phyloP scores from a whole-genome alignment of 805 yeast species.

The Kazachstania taianensis region DNA sequence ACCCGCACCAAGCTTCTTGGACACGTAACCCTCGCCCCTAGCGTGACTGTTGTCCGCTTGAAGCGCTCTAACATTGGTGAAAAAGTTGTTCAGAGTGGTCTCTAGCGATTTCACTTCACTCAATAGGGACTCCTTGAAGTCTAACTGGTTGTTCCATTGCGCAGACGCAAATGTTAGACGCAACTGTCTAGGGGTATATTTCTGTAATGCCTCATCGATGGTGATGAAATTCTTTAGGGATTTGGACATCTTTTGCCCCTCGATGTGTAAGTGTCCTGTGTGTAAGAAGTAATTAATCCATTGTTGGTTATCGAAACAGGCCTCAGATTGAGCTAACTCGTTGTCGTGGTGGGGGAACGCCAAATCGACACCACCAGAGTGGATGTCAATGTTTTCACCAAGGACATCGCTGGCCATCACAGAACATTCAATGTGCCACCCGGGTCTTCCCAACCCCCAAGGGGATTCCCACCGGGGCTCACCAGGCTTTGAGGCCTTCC shows the following conservation, averaged over 20 bases:
- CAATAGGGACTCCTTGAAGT: conserved; percentile 75
- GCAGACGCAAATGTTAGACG: conserved; percentile 84
- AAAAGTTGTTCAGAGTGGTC: conserved; percentile 67
- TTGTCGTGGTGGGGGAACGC: conserved; percentile 99
- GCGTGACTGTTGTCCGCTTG: conserved; percentile 51
- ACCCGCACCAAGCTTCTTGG: conserved; percentile 46
- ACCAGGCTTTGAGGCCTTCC: conserved; percentile 96
- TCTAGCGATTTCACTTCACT: conserved; percentile 72
- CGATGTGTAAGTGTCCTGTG: conserved; percentile 95
- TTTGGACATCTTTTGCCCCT: conserved; percentile 97
- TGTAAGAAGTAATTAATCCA: conserved; percentile 97
- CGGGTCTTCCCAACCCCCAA: conserved; percentile 98
- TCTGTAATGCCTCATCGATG: conserved; percentile 74
- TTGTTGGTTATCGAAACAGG: conserved; percentile 76
- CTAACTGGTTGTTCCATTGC: conserved; percentile 88
- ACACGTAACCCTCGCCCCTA: conserved; percentile 33
- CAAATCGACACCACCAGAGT: conserved; percentile 92
- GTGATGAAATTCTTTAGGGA: conserved; percentile 92
- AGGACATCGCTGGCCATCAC: conserved; percentile 92
- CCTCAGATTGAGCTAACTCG: conserved; percentile 95
- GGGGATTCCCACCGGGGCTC: conserved; percentile 94
- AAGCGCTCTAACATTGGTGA: conserved; percentile 78
- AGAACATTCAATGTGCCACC: conserved; percentile 99
- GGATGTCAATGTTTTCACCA: conserved; percentile 82
- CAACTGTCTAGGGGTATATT: conserved; percentile 68